Base-by-base conservation (phyloP, 2,329 filamentous ascomycete species). In the Hypoxylon sp. region DNA sequence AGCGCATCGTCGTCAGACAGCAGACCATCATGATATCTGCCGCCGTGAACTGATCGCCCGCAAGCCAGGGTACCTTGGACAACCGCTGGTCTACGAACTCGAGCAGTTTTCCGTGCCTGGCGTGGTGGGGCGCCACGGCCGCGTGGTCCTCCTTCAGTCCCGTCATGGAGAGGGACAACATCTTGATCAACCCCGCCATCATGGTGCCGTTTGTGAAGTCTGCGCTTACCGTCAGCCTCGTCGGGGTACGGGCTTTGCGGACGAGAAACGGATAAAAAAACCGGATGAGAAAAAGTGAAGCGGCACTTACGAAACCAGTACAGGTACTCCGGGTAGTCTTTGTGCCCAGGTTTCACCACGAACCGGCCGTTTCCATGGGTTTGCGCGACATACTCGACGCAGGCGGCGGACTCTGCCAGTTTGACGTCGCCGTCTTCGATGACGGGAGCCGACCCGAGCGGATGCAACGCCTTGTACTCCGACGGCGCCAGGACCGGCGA, bases 11-110 rank as follows among this genome's bases (percentile, higher is more conserved):
- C 0, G 86, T 88, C 27, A 90, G 73, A 11, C 78, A 76, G 66
- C 82, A 88, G 0, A 87, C 78, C 3, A 74, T 75, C 85, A 90
- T 88, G 33, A 88, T 76, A 71, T 91, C 88, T 1, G 88, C 88
- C 1, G 78, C 84, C 0, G 84, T 88, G 55, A 90, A 84, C 47
- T 86, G 77, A 0, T 79, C 73, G 2, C 87, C 88, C 0, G 83
- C 85, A 18, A 90, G 73, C 77, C 81, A 90, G 6, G 75, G 68
- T 29, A 76, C 80, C 1, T 72, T 58, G 2, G 62, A 64, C 2
- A 90, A 68, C 9, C 82, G 74, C 2, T 78, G 70, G 33, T 89
- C 78, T 21, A 86, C 48, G 18, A 77, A 63, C n/a, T 54, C 38
- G 27, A 88, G 58, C 0, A 74, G 70, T n/a, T 61, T 68, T 3